phyloP scores from a whole-genome alignment of 129 eudicot genomes.

The Rutidosis leptorrhynchoides region DNA sequence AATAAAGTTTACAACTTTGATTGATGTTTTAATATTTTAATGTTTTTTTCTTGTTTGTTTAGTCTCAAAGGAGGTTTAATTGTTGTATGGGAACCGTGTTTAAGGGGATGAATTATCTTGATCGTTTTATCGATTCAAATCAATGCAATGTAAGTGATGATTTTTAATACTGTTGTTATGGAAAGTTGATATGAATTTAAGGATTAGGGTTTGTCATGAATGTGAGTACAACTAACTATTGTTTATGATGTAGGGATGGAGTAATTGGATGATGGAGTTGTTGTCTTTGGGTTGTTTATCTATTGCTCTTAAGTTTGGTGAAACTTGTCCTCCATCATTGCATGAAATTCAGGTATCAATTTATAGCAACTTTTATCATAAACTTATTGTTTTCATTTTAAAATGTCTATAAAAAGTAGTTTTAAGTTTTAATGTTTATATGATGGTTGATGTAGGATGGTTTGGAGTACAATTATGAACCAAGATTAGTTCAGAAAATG shows the following conservation, averaged over 20 bases:
- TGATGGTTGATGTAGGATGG: constrained; percentile 19
- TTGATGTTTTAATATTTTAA: neutral
- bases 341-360: constrained; percentile 50
- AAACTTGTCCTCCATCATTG: constrained; percentile 43
- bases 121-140: constrained; percentile 54
- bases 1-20: neutral
- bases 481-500: constrained; percentile 50
- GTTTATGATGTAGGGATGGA: constrained; percentile 46
- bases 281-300: constrained; percentile 63
- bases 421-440: neutral
- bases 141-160: constrained; percentile 49
- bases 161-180: neutral
- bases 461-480: constrained; percentile 39
- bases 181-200: constrained; percentile 12
- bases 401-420: neutral
- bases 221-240: neutral
- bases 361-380: neutral
- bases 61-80: constrained; percentile 48
- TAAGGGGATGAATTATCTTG: constrained; percentile 54
- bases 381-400: neutral
- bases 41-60: neutral
- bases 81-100: constrained; percentile 44
- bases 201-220: constrained; percentile 22
- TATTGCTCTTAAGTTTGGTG: constrained; percentile 57
- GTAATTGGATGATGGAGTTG: constrained; percentile 53